Percentiles rank a stretch among this genome's conserved stretches.
phyloP scores from a whole-genome alignment of 495 filamentous ascomycete species.

The Neurospora sp. region DNA sequence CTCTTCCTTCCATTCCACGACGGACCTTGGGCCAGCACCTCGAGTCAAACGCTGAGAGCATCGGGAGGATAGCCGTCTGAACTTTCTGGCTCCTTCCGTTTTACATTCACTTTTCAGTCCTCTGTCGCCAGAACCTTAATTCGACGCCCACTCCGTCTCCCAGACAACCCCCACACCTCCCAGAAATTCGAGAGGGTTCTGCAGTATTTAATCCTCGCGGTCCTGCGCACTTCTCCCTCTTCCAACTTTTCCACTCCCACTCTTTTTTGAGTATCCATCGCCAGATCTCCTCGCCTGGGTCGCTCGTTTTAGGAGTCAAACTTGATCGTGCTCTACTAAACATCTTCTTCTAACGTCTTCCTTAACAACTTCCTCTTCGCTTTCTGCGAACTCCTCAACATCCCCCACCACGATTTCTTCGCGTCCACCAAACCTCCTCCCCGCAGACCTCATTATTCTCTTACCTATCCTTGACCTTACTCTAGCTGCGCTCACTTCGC shows the following conservation, averaged over 20 bases:
- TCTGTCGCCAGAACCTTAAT: neutral
- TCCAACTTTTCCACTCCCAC: neutral
- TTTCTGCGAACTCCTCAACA: no score
- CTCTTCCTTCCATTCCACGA: neutral
- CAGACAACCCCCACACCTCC: neutral
- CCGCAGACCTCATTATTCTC: no score
- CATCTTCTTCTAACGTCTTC: neutral
- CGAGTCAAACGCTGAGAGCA: neutral
- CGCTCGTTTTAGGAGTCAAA: neutral
- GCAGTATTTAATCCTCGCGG: neutral
- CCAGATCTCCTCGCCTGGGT: neutral
- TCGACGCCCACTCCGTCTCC: neutral
- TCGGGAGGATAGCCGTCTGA: neutral
- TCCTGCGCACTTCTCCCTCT: neutral
- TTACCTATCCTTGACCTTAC: no score
- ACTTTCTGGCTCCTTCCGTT: neutral
- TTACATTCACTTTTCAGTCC: neutral
- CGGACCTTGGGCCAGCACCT: neutral
- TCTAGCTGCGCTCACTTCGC: no score
- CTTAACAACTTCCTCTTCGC: neutral
- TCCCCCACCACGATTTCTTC: no score
- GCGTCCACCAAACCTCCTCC: no score
- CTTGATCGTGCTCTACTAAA: neutral
- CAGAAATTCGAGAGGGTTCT: neutral
- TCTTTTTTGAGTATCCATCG: neutral